phyloP scores from a whole-genome alignment of 805 yeast species.

The Candida namnaoensis region DNA sequence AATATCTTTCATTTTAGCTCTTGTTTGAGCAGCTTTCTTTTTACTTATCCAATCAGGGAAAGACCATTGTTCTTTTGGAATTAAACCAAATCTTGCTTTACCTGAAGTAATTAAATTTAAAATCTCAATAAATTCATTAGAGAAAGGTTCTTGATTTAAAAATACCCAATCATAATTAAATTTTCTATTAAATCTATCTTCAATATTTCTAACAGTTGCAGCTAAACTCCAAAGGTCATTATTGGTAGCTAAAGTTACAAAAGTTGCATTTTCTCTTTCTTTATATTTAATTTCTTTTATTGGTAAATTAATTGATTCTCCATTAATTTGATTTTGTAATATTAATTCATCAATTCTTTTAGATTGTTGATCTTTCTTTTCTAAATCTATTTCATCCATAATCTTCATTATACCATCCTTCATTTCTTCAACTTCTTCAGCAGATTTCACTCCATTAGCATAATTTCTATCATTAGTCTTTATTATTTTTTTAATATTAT shows the following conservation, averaged over 20 bases:
- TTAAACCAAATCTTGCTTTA: slow-evolving; percentile 55
- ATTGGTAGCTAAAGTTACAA: slow-evolving; percentile 61
- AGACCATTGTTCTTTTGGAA: slow-evolving; percentile 77
- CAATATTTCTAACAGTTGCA: slow-evolving; percentile 58
- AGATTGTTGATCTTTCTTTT: too few species aligned
- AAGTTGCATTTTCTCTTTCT: slow-evolving; percentile 17
- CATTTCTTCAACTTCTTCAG: too few species aligned
- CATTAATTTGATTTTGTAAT: too few species aligned
- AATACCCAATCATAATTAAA: slow-evolving; percentile 86
- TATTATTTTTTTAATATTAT: too few species aligned
- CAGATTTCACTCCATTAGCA: too few species aligned
- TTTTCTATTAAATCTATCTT: slow-evolving; percentile 69
- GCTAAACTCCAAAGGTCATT: slow-evolving; percentile 49
- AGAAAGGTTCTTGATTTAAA: slow-evolving; percentile 67
- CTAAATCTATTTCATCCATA: too few species aligned
- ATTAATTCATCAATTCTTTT: too few species aligned
- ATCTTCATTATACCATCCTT: too few species aligned
- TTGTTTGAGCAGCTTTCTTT: slow-evolving; percentile 56
- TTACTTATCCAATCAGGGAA: slow-evolving; percentile 73
- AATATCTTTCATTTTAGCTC: slow-evolving; percentile 50
- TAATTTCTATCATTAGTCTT: too few species aligned
- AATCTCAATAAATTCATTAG: slow-evolving; percentile 58
- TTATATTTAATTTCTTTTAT: too few species aligned
- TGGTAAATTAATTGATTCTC: too few species aligned
- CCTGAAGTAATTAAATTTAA: slow-evolving; percentile 53